Conservation (phyloP, 2,329 filamentous ascomycete species). For the Cercospora brassicicola region DNA sequence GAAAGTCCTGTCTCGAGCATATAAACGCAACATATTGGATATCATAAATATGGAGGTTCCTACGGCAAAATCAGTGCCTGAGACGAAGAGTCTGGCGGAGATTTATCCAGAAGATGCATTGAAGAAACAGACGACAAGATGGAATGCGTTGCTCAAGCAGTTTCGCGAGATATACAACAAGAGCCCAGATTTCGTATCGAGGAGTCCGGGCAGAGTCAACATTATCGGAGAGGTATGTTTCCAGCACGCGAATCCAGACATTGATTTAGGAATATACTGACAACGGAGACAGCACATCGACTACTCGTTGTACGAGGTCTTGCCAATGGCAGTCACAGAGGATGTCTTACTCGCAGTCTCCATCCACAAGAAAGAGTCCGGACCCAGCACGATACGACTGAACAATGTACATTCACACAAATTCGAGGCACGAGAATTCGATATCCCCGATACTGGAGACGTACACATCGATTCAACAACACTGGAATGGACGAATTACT, state of each 20-base stretch:
- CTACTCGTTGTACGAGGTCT: slow-evolving; percentile 92
- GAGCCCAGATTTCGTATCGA: slow-evolving; percentile 75
- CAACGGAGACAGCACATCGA: slow-evolving; percentile 70
- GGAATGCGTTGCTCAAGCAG: slow-evolving; percentile 68
- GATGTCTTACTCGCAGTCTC: slow-evolving; percentile 85
- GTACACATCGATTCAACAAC: slow-evolving; percentile 73
- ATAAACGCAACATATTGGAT: neutral
- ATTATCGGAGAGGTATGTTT: slow-evolving; percentile 77
- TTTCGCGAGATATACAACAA: slow-evolving; percentile 72
- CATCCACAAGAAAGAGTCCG: slow-evolving; percentile 53
- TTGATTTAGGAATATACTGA: slow-evolving; percentile 8
- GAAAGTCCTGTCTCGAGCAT: neutral
- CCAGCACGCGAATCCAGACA: too few species aligned
- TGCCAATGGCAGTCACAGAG: slow-evolving; percentile 92
- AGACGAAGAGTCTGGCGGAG: slow-evolving; percentile 71
- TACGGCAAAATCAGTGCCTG: slow-evolving; percentile 58
- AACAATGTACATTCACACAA: slow-evolving; percentile 74
- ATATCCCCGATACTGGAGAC: slow-evolving; percentile 60
- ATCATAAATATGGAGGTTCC: neutral
- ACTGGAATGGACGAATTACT: slow-evolving; percentile 98
- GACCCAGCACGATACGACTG: slow-evolving; percentile 68
- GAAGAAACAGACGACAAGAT: slow-evolving; percentile 67
- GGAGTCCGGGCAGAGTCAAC: slow-evolving; percentile 92
- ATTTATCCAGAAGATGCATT: slow-evolving; percentile 79
- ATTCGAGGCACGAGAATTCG: slow-evolving; percentile 74